Evolutionary conservation across 495 filamentous ascomycete genomes (phyloP), one percentile per base, ranked within the genome.

Genomic region (Lasiosphaeris hirsuta): DNA sequence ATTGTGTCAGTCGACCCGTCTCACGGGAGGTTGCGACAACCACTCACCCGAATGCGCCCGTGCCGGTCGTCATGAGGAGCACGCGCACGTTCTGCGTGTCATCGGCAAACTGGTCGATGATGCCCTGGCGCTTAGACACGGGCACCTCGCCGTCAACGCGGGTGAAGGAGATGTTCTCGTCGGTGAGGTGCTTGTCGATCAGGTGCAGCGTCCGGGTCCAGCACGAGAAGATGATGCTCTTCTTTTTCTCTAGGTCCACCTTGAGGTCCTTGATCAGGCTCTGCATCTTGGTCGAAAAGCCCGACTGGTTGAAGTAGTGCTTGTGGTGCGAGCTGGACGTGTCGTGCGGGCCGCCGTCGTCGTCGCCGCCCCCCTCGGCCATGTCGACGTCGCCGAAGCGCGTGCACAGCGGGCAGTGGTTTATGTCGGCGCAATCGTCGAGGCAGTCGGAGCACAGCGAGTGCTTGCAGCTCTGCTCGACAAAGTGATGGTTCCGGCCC

Each of bases 21-120:
- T n/a, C n/a, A n/a, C n/a, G 4, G 46, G 17, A 23, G 34, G 34
- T 37, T 5, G 7, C 30, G 43, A 17, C 46, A 19, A 18, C 10
- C 13, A 63, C 63, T 57, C 64, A 80, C 77, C 81, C 81, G 33
- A 78, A 67, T 10, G 76, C 75, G 3, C 81, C 79, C 10, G 77
- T 81, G 0, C 74, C 80, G 8, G 77, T 75, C 0, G 79, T 81
- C 73, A 84, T 81, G n/a, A 84, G 66, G 8, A 82, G 59, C 4
- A 78, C 71, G 15, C 43, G 59, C 3, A 64, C 55, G 9, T 48
- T 55, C 23, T 30, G 23, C 18, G 0, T 58, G 53, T 49, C 53
- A n/a, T 23, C 34, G 17, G 49, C 57, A 14, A 59, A 59, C 7
- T 30, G 15, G 10, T 59, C 50, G 18, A 59, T 59, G 33, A 59